Evolutionary conservation across 176 grass and related monocot species (phyloP).

Genomic region (Rhynchospora breviuscula): DNA sequence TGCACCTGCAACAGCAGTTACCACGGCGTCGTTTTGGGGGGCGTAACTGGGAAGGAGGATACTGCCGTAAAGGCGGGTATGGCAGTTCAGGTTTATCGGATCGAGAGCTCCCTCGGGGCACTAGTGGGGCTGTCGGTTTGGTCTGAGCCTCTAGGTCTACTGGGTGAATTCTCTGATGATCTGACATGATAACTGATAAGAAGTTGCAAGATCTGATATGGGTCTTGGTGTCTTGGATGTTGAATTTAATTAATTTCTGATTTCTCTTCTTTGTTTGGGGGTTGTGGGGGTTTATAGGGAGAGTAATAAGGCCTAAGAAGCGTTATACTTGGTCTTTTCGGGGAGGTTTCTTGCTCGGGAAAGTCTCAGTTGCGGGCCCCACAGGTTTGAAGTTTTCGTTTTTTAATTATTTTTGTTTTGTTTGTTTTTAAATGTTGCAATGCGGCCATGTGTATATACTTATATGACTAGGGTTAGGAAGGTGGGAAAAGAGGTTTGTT

Average conservation of each 20-base stretch:
- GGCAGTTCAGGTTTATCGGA: conserved; percentile 50
- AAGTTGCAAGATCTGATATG: background rate
- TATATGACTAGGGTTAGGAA: background rate
- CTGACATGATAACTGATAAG: conserved; percentile 37
- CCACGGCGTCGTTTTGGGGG: conserved; percentile 21
- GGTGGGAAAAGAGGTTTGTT: background rate
- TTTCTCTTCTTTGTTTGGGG: conserved; percentile 23
- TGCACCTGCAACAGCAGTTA: conserved; percentile 50
- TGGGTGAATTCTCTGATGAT: conserved; percentile 81
- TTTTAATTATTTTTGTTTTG: background rate
- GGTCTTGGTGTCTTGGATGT: background rate
- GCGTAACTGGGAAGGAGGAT: background rate
- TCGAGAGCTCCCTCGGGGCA: conserved; percentile 29
- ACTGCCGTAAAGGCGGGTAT: conserved; percentile 7
- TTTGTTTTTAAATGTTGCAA: conserved; percentile 7
- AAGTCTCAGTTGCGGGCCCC: conserved; percentile 4
- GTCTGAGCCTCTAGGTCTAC: conserved; percentile 57
- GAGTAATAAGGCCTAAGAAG: background rate
- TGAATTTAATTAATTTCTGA: background rate
- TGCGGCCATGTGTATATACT: background rate
- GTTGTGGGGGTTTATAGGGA: conserved; percentile 11
- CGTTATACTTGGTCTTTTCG: background rate
- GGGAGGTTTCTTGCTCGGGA: background rate
- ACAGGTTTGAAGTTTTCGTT: conserved; percentile 3
- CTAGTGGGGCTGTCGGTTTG: conserved; percentile 40